Evolutionary conservation across 495 filamentous ascomycete genomes (phyloP).

Genomic region (Trypethelium eluteriae): DNA sequence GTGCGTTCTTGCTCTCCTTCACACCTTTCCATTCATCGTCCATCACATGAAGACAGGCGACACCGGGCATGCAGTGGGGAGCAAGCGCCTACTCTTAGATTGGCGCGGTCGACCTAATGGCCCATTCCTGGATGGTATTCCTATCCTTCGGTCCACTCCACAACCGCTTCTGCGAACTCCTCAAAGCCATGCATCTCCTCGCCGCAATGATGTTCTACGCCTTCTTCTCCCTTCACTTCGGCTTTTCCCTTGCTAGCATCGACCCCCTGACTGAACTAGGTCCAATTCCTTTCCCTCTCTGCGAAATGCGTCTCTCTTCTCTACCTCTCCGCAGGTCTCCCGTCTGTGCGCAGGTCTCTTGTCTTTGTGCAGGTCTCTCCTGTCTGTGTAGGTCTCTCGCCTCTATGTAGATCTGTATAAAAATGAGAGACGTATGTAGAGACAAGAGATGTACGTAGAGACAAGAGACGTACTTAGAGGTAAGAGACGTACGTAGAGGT

Average conservation of each 20-base stretch:
- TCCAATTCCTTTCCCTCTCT: no score
- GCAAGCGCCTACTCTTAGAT: slow-evolving; percentile 47
- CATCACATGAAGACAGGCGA: slow-evolving; percentile 44
- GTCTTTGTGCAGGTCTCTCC: no score
- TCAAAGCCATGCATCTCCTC: slow-evolving; percentile 49
- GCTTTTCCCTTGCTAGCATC: slow-evolving; percentile 38
- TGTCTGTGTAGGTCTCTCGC: no score
- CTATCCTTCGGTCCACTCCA: slow-evolving; percentile 44
- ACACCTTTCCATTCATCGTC: slow-evolving; percentile 35
- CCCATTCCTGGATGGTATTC: slow-evolving; percentile 49
- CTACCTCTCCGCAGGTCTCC: no score
- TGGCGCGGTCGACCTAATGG: slow-evolving; percentile 47
- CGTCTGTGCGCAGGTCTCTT: no score
- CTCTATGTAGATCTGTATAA: no score
- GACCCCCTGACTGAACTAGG: background rate
- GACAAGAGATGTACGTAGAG: no score
- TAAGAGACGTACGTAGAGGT: no score
- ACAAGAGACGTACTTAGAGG: no score
- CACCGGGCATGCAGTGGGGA: slow-evolving; percentile 43
- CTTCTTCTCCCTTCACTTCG: slow-evolving; percentile 54
- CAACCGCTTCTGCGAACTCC: slow-evolving; percentile 53
- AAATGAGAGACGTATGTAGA: no score
- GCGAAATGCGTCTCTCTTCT: no score
- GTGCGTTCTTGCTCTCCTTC: slow-evolving; percentile 27
- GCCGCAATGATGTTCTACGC: slow-evolving; percentile 47